Evolutionary conservation across 2,329 filamentous ascomycete species (phyloP).

Genomic region (Karstenula rhodostoma): DNA sequence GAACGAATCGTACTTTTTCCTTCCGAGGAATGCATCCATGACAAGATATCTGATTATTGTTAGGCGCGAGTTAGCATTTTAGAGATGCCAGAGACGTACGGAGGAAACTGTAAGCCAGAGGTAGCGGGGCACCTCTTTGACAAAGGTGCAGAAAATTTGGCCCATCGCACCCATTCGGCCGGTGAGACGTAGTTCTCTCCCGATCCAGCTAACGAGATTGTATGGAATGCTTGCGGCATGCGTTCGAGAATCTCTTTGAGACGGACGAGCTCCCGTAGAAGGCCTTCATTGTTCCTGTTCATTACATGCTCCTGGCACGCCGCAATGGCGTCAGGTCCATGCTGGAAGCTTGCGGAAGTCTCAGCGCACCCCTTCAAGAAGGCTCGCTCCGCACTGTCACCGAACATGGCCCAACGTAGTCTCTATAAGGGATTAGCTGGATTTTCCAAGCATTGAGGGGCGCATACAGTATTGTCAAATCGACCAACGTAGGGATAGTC

Average conservation of each 20-base stretch:
- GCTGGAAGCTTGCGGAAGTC: slow-evolving; percentile 36
- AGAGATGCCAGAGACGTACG: slow-evolving; percentile 6
- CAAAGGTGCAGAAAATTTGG: slow-evolving; percentile 36
- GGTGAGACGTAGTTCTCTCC: slow-evolving; percentile 37
- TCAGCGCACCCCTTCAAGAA: slow-evolving; percentile 38
- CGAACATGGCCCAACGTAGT: slow-evolving; percentile 36
- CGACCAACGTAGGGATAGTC: slow-evolving; percentile 56
- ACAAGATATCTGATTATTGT: slow-evolving; percentile 23
- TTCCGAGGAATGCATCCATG: slow-evolving; percentile 39
- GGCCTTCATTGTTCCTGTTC: slow-evolving; percentile 33
- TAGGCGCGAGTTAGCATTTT: neutral
- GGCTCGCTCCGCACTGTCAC: slow-evolving; percentile 34
- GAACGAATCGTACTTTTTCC: slow-evolving; percentile 61
- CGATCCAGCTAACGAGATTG: slow-evolving; percentile 30
- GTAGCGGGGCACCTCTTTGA: slow-evolving; percentile 36
- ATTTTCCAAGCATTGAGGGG: neutral
- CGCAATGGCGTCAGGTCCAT: slow-evolving; percentile 35
- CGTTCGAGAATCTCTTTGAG: slow-evolving; percentile 37
- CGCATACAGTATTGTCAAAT: slow-evolving; percentile 31
- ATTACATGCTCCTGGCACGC: slow-evolving; percentile 38
- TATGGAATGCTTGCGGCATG: slow-evolving; percentile 36
- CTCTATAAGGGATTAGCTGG: slow-evolving; percentile 1
- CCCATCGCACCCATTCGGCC: slow-evolving; percentile 36
- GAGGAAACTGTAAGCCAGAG: slow-evolving; percentile 35
- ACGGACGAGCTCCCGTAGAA: slow-evolving; percentile 33